phyloP scores from a whole-genome alignment of 768 basidiomycete genomes.

The Lentinus tigrinus region DNA sequence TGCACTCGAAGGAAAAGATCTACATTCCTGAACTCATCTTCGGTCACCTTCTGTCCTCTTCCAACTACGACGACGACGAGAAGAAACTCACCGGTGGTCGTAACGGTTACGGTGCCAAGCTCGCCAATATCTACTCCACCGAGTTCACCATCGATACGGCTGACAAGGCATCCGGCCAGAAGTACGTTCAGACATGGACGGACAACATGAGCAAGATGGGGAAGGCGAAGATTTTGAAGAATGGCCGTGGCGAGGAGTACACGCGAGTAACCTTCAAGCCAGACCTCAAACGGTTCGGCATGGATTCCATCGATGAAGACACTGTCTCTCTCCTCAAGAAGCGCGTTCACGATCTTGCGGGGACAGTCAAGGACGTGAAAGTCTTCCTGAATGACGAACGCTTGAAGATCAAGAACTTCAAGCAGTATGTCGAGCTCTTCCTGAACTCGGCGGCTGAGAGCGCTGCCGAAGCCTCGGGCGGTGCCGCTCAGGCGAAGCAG shows the following conservation, averaged over 20 bases:
- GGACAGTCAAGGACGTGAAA: slow-evolving; percentile 91
- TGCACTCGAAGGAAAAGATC: slow-evolving; percentile 88
- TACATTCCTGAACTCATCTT: slow-evolving; percentile 98
- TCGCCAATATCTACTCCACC: slow-evolving; percentile 96
- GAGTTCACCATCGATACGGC: slow-evolving; percentile 97
- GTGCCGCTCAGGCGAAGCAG: slow-evolving; percentile 77
- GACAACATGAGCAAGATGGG: slow-evolving; percentile 91
- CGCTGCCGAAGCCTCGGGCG: slow-evolving; percentile 68
- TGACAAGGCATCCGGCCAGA: slow-evolving; percentile 79
- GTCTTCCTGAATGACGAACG: slow-evolving; percentile 92
- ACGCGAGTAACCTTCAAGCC: slow-evolving; percentile 93
- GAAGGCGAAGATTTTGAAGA: slow-evolving; percentile 91
- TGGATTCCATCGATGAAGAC: slow-evolving; percentile 88
- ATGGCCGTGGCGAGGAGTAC: slow-evolving; percentile 82
- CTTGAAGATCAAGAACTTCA: slow-evolving; percentile 92
- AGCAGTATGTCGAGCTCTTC: slow-evolving; percentile 95
- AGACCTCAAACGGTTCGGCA: slow-evolving; percentile 89
- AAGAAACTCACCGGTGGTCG: slow-evolving; percentile 98
- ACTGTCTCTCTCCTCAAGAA: slow-evolving; percentile 85
- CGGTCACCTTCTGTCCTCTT: slow-evolving; percentile 89
- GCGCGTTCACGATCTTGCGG: slow-evolving; percentile 96
- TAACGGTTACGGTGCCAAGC: slow-evolving; percentile 97
- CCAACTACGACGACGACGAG: slow-evolving; percentile 98
- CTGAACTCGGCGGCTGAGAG: slow-evolving; percentile 73
- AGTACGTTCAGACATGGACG: slow-evolving; percentile 94